phyloP scores from a whole-genome alignment of 2,329 filamentous ascomycete species.

The Trichoderma koningiopsis region DNA sequence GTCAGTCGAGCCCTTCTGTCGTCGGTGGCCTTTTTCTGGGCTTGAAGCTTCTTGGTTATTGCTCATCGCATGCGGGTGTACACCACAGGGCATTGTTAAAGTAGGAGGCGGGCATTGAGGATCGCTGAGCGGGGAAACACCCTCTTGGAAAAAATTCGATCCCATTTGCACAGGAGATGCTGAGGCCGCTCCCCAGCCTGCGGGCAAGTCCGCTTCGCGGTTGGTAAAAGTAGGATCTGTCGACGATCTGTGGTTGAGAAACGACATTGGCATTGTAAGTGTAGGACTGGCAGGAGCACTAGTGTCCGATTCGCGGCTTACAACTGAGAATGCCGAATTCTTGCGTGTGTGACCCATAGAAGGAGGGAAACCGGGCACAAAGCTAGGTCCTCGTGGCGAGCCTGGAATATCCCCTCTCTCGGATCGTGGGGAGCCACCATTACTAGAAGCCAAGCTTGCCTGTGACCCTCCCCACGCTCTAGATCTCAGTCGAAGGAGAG shows the following conservation, averaged over 20 bases:
- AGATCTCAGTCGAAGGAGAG: slow-evolving; percentile 71
- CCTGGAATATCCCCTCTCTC: slow-evolving; percentile 52
- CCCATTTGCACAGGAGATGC: not conserved
- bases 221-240: not conserved
- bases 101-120: not conserved
- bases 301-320: slow-evolving; percentile 52
- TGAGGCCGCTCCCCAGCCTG: slow-evolving; percentile 3
- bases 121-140: slow-evolving; percentile 13
- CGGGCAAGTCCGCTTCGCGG: not conserved
- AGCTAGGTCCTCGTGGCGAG: slow-evolving; percentile 42
- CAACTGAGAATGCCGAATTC: slow-evolving; percentile 53
- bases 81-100: not conserved
- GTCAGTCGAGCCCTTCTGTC: slow-evolving; percentile 61
- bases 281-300: slow-evolving; percentile 55
- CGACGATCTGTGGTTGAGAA: slow-evolving; percentile 18
- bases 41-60: slow-evolving; percentile 15
- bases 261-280: slow-evolving; percentile 46
- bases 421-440: slow-evolving; percentile 54
- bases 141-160: not conserved
- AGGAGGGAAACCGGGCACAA: slow-evolving; percentile 27
- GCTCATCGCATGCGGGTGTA: slow-evolving; percentile 4
- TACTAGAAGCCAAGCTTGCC: slow-evolving; percentile 63
- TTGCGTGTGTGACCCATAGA: slow-evolving; percentile 46
- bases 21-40: slow-evolving; percentile 49
- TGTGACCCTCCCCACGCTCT: slow-evolving; percentile 82